Conservation (phyloP, 805 yeast genomes). For the Metschnikowia chrysomelidarum region DNA sequence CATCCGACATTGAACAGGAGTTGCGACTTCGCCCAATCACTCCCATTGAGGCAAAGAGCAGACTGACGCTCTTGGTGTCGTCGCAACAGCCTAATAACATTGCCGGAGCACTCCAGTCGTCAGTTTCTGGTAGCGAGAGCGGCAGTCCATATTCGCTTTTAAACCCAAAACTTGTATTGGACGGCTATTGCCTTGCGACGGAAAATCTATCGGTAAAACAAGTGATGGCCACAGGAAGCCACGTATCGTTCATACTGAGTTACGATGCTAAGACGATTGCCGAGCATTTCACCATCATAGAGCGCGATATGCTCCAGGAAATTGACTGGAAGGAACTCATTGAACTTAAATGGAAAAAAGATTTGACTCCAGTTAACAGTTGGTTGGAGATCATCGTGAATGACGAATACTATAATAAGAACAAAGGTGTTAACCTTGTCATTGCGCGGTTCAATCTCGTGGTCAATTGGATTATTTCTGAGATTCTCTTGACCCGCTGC, state of each 20-base stretch:
- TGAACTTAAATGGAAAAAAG: slow-evolving; percentile 70
- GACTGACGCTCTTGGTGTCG: slow-evolving; percentile 7
- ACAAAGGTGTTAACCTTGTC: slow-evolving; percentile 78
- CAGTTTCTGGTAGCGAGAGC: slow-evolving; percentile 13
- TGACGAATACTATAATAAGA: slow-evolving; percentile 42
- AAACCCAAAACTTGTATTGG: slow-evolving; percentile 34
- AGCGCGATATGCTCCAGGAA: slow-evolving; percentile 76
- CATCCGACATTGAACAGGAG: slow-evolving; percentile 20
- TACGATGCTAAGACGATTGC: slow-evolving; percentile 67
- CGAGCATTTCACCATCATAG: slow-evolving; percentile 82
- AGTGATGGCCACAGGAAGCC: slow-evolving; percentile 49
- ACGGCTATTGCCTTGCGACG: slow-evolving; percentile 30
- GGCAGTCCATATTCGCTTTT: slow-evolving; percentile 13
- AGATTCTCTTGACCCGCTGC: slow-evolving; percentile 67
- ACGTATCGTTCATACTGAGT: slow-evolving; percentile 79
- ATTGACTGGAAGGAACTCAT: slow-evolving; percentile 91
- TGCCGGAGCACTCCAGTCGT: slow-evolving; percentile 9
- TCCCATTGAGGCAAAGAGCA: slow-evolving; percentile 23
- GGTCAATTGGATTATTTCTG: slow-evolving; percentile 91
- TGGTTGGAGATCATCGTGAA: slow-evolving; percentile 78
- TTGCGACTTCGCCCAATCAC: slow-evolving; percentile 30
- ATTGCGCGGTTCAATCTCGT: slow-evolving; percentile 83
- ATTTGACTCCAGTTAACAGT: slow-evolving; percentile 65
- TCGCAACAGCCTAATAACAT: slow-evolving; percentile 19
- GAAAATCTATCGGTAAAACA: slow-evolving; percentile 38